These are phyloP conservation scores for Ceratobasidium sp. DNA, from an alignment of 1,284 basidiomycete genomes.

Conservation along the genomic window DNA sequence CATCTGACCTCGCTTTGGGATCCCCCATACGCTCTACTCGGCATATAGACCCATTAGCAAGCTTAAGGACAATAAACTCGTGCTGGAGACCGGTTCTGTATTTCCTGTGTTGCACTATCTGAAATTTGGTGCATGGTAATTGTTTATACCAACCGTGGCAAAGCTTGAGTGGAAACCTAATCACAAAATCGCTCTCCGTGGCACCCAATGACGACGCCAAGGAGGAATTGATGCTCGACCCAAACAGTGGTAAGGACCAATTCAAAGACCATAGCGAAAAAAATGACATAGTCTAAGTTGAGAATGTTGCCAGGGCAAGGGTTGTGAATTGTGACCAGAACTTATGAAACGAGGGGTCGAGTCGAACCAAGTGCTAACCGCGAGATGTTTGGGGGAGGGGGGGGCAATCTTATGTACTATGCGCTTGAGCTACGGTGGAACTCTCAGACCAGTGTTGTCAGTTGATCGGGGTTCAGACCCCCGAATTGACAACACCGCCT, in stretches of 20 bases:
- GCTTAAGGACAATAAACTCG: slow-evolving; percentile 13
- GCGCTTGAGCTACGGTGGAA: too few relatives aligned
- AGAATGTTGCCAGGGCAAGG: too few relatives aligned
- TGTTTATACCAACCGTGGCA: slow-evolving; percentile 4
- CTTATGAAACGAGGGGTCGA: too few relatives aligned
- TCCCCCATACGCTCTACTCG: slow-evolving; percentile 9
- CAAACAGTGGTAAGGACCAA: background rate
- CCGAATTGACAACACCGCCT: too few relatives aligned
- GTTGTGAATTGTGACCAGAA: too few relatives aligned
- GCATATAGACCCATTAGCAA: background rate
- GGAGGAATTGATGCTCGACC: background rate
- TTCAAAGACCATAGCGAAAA: too few relatives aligned
- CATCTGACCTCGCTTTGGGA: background rate
- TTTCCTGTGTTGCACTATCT: background rate
- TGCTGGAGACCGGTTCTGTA: background rate
- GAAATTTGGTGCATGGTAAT: slow-evolving; percentile 4
- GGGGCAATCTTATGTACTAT: too few relatives aligned
- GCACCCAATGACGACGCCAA: background rate
- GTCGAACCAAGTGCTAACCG: too few relatives aligned
- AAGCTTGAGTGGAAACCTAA: background rate
- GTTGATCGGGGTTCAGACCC: too few relatives aligned
- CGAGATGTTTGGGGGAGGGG: too few relatives aligned
- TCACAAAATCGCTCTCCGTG: background rate
- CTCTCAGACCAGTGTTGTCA: too few relatives aligned
- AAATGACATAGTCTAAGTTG: too few relatives aligned